phyloP scores from a whole-genome alignment of 805 yeast genomes.

The Suhomyces prunicola region DNA sequence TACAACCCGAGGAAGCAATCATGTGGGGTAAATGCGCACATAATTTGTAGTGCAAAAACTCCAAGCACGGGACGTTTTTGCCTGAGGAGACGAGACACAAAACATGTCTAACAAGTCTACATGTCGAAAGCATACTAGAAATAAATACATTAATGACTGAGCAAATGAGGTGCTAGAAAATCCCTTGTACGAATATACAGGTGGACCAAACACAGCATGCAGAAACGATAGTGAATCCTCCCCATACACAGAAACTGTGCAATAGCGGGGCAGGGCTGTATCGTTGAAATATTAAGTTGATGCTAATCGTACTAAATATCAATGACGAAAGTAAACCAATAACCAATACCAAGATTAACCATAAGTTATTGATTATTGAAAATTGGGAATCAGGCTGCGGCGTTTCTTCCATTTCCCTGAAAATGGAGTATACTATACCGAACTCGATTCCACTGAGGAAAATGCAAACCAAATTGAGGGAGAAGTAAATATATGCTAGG shows the following conservation, averaged over 20 bases:
- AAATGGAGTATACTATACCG: constrained; percentile 36
- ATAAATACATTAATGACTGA: not conserved
- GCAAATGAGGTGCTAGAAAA: not conserved
- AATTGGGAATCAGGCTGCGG: constrained; percentile 18
- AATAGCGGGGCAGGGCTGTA: constrained; percentile 24
- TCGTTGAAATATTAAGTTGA: constrained; percentile 32
- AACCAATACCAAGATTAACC: constrained; percentile 29
- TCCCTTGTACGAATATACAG: constrained; percentile 1
- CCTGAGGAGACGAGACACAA: not conserved
- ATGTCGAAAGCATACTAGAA: not conserved
- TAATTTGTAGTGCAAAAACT: not conserved
- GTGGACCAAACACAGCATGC: constrained; percentile 19
- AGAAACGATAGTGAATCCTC: constrained; percentile 21
- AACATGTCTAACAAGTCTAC: not conserved
- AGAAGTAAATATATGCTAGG: constrained; percentile 34
- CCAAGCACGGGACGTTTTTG: not conserved
- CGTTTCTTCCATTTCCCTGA: constrained; percentile 16
- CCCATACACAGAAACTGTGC: constrained; percentile 24
- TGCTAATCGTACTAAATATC: constrained; percentile 32
- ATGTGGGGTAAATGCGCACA: not conserved
- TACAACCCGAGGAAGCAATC: not conserved
- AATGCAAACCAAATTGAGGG: constrained; percentile 31
- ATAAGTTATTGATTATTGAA: constrained; percentile 26
- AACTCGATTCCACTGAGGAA: constrained; percentile 39
- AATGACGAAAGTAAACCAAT: constrained; percentile 33